Percentiles rank a stretch among this genome's conserved stretches.
Evolutionary conservation across 257 asterid species (phyloP).

Genomic region (Nicotiana knightiana): DNA sequence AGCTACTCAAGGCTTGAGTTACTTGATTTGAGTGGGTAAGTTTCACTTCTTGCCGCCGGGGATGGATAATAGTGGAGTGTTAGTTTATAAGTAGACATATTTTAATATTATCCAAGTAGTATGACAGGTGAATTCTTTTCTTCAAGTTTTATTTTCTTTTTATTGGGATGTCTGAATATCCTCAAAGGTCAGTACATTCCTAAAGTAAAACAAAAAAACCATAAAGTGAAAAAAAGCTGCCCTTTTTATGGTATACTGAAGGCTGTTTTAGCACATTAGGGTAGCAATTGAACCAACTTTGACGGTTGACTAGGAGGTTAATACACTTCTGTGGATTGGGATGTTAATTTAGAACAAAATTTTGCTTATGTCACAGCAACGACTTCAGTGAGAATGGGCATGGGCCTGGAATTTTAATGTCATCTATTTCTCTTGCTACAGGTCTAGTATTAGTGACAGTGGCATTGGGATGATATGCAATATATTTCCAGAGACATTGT

Average conservation of each 20-base stretch:
- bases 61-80: not conserved
- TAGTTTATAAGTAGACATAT: not conserved
- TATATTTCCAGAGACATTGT: slow-evolving; percentile 71
- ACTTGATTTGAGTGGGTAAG: slow-evolving; percentile 98
- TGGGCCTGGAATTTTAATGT: not conserved
- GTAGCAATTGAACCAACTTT: not conserved
- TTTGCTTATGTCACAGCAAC: not conserved
- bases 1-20: slow-evolving; percentile 71
- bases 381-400: not conserved
- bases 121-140: not conserved
- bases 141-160: not conserved
- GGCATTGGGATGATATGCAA: slow-evolving; percentile 98
- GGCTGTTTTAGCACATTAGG: not conserved
- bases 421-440: slow-evolving; percentile 20
- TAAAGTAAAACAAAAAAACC: not conserved
- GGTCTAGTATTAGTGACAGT: slow-evolving; percentile 92
- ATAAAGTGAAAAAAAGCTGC: not conserved
- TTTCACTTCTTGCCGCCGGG: slow-evolving; percentile 2
- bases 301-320: not conserved
- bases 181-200: not conserved
- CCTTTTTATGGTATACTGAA: not conserved
- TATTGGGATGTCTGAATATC: not conserved
- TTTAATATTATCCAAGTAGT: not conserved
- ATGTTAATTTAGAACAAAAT: not conserved
- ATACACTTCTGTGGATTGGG: not conserved